Percentiles rank a stretch among this genome's conserved stretches.
phyloP scores from a whole-genome alignment of 148 eudicot genomes.

The Arbutus unedo region DNA sequence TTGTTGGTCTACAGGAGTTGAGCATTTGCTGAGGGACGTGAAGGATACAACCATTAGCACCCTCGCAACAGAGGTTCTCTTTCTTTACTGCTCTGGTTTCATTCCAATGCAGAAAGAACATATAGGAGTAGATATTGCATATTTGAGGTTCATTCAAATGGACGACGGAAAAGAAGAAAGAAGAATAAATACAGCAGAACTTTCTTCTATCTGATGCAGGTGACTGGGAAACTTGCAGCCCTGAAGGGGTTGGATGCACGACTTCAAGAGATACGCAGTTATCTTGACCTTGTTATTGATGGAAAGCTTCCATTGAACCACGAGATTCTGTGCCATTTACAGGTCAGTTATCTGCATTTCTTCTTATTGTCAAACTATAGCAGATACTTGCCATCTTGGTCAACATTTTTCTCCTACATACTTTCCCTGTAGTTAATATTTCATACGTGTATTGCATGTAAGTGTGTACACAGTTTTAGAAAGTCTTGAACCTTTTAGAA shows the following conservation, averaged over 20 bases:
- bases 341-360: constrained; percentile 38
- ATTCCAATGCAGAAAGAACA: not conserved
- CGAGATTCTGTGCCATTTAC: constrained; percentile 91
- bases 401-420: too few relatives aligned
- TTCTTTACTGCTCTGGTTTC: not conserved
- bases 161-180: not conserved
- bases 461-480: too few relatives aligned
- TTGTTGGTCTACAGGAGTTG: constrained; percentile 57
- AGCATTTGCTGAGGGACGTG: constrained; percentile 97
- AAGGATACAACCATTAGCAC: constrained; percentile 97
- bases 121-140: not conserved
- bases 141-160: not conserved
- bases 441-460: not conserved
- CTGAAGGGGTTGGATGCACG: constrained; percentile 94
- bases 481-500: too few relatives aligned
- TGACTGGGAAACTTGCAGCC: constrained; percentile 93
- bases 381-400: not conserved
- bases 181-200: not conserved
- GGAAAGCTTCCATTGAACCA: constrained; percentile 87
- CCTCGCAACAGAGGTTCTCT: constrained; percentile 81
- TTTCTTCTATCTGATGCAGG: constrained; percentile 36
- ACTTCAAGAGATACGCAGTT: constrained; percentile 77
- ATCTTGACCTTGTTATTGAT: constrained; percentile 84
- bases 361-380: not conserved
- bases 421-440: not conserved